phyloP scores from a whole-genome alignment of 176 grass and related monocot genomes.

The Aegilops sharonensis region DNA sequence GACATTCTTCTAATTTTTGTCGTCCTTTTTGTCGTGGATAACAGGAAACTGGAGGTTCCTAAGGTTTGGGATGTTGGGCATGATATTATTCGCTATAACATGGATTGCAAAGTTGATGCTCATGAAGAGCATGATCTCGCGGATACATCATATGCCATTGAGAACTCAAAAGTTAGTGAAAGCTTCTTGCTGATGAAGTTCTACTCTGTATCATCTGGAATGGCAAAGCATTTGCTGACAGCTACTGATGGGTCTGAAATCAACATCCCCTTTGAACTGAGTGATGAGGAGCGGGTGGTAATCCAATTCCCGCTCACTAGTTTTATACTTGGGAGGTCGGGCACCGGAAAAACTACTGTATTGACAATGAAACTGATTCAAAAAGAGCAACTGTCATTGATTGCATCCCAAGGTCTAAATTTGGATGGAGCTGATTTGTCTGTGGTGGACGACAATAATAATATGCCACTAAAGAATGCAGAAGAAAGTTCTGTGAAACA shows the following conservation, averaged over 20 bases:
- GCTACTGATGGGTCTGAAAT: constrained; percentile 70
- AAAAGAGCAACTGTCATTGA: constrained; percentile 56
- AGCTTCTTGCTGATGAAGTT: constrained; percentile 90
- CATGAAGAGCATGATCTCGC: constrained; percentile 20
- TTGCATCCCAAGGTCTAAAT: constrained; percentile 51
- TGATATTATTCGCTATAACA: constrained; percentile 56
- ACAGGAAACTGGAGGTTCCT: constrained; percentile 69
- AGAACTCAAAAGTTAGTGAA: constrained; percentile 77
- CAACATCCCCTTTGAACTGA: constrained; percentile 73
- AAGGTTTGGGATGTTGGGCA: constrained; percentile 42
- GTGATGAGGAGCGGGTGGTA: constrained; percentile 71
- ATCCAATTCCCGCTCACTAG: constrained; percentile 58
- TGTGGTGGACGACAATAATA: not conserved
- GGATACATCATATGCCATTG: constrained; percentile 32
- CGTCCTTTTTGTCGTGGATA: constrained; percentile 1
- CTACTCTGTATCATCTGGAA: constrained; percentile 72
- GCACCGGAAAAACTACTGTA: constrained; percentile 86
- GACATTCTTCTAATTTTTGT: not conserved
- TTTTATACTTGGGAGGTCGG: constrained; percentile 83
- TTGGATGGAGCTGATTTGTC: constrained; percentile 7
- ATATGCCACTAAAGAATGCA: not conserved
- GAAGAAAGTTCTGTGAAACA: constrained; percentile 49
- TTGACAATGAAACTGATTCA: constrained; percentile 73
- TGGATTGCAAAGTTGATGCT: constrained; percentile 16
- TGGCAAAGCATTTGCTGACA: constrained; percentile 70